phyloP scores from a whole-genome alignment of 768 basidiomycete species.

The Auricularia sp. region DNA sequence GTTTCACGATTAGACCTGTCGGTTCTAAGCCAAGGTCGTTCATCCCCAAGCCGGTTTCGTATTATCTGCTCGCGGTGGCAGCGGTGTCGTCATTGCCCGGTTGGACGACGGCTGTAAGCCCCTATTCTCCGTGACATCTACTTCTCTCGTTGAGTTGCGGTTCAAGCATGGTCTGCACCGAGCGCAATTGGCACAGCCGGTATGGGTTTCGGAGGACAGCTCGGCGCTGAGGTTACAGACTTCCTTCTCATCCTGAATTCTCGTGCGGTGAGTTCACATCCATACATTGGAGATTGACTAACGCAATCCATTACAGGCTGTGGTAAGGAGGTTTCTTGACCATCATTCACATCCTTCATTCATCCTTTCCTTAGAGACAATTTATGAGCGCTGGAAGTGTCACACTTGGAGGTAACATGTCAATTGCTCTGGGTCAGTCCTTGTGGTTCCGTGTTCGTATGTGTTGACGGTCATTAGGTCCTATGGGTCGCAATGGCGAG shows the following conservation, averaged over 20 bases:
- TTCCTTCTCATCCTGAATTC: conserved; percentile 87
- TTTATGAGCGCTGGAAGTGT: conserved; percentile 95
- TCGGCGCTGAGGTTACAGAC: conserved; percentile 82
- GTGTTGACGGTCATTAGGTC: conserved; percentile 57
- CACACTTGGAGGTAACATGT: conserved; percentile 64
- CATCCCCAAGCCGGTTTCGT: conserved; percentile 23
- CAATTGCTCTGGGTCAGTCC: conserved; percentile 12
- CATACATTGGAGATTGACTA: not conserved
- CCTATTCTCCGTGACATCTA: not conserved
- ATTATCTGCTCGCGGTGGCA: conserved; percentile 47
- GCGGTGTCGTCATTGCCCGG: conserved; percentile 81
- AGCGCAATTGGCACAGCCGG: conserved; percentile 93
- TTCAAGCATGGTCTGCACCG: conserved; percentile 82
- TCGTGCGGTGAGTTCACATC: conserved; percentile 43
- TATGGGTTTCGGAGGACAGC: conserved; percentile 71
- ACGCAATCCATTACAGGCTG: conserved; percentile 1
- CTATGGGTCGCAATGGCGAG: conserved; percentile 91
- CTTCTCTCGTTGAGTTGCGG: conserved; percentile 4
- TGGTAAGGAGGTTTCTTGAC: not conserved
- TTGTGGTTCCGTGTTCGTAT: not conserved
- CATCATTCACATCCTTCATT: conserved; percentile 8
- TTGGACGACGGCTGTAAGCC: conserved; percentile 70
- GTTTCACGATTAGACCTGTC: not conserved
- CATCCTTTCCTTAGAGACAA: conserved; percentile 39
- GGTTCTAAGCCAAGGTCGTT: not conserved